Percentiles rank a stretch among this genome's conserved stretches.
Conservation (phyloP, 441 rosid species). For the Erodium texanum region DNA sequence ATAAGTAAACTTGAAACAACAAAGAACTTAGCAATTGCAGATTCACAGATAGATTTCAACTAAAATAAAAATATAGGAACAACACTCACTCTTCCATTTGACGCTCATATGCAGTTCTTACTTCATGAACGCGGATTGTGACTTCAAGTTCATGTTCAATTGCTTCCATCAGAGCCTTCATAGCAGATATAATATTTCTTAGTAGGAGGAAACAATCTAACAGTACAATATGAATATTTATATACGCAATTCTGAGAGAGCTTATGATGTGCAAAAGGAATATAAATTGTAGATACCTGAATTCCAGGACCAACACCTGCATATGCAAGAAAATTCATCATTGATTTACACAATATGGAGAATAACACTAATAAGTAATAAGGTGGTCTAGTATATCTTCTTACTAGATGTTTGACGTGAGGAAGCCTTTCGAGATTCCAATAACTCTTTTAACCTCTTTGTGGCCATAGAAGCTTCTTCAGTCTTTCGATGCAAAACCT, state of each 20-base stretch:
- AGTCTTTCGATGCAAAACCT: conserved; percentile 95
- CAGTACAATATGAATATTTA: conserved; percentile 4
- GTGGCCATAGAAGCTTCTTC: conserved; percentile 97
- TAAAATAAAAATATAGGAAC: conserved; percentile 7
- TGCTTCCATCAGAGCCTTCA: conserved; percentile 76
- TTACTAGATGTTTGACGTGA: conserved; percentile 52
- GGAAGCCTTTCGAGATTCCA: conserved; percentile 74
- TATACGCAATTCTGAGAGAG: neutral
- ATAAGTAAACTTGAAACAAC: neutral
- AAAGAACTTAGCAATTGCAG: neutral
- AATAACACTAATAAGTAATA: conserved; percentile 4
- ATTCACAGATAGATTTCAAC: neutral
- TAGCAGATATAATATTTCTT: conserved; percentile 16
- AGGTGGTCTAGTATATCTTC: conserved; percentile 16
- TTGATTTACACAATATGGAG: conserved; percentile 14
- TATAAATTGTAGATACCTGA: conserved; percentile 46
- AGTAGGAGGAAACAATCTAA: conserved; percentile 11
- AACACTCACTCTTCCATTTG: conserved; percentile 89
- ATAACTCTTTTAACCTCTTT: conserved; percentile 82
- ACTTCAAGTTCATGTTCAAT: conserved; percentile 98
- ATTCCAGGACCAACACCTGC: conserved; percentile 59
- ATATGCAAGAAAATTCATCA: conserved; percentile 17
- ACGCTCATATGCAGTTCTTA: conserved; percentile 79
- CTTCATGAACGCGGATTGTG: conserved; percentile 83
- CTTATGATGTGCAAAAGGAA: conserved; percentile 2